phyloP scores from a whole-genome alignment of 2,329 filamentous ascomycete genomes.

The Cordyceps javanica region DNA sequence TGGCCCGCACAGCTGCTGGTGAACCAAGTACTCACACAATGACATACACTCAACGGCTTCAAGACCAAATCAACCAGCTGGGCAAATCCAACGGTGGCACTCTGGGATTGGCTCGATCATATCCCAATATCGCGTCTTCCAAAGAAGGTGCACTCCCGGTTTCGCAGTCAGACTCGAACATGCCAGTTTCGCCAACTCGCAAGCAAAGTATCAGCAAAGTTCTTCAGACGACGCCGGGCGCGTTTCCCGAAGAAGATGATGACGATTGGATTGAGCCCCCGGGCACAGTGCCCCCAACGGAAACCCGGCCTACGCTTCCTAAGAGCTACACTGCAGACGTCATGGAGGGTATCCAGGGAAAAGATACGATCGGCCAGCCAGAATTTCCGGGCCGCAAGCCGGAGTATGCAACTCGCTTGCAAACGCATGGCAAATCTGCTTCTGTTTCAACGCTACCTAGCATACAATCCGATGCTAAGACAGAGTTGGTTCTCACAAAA shows the following conservation, averaged over 20 bases:
- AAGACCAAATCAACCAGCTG: conserved; percentile 81
- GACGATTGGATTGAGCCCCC: conserved; percentile 60
- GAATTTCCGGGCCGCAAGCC: conserved; percentile 23
- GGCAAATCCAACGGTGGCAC: conserved; percentile 50
- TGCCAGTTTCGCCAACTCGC: conserved; percentile 23
- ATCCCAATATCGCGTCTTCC: conserved; percentile 30
- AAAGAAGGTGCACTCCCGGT: conserved; percentile 24
- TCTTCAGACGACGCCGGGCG: conserved; percentile 44
- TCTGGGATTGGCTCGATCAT: conserved; percentile 42
- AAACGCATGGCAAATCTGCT: conserved; percentile 50
- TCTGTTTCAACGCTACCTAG: conserved; percentile 52
- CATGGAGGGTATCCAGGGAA: conserved; percentile 50
- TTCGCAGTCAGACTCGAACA: conserved; percentile 24
- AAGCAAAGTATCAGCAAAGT: conserved; percentile 23
- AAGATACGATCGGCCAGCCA: conserved; percentile 40
- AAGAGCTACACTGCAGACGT: conserved; percentile 59
- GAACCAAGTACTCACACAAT: conserved; percentile 58
- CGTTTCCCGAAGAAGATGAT: conserved; percentile 55
- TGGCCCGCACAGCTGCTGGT: conserved; percentile 37
- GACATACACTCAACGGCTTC: conserved; percentile 86
- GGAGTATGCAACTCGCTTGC: neutral
- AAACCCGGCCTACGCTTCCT: conserved; percentile 43
- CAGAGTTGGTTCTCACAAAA: conserved; percentile 45
- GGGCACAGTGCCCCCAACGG: conserved; percentile 22
- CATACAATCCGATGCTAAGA: conserved; percentile 15